These are phyloP conservation scores for Amanita pseudoporphyria DNA, from an alignment of 768 basidiomycete species.

Conservation along the genomic window DNA sequence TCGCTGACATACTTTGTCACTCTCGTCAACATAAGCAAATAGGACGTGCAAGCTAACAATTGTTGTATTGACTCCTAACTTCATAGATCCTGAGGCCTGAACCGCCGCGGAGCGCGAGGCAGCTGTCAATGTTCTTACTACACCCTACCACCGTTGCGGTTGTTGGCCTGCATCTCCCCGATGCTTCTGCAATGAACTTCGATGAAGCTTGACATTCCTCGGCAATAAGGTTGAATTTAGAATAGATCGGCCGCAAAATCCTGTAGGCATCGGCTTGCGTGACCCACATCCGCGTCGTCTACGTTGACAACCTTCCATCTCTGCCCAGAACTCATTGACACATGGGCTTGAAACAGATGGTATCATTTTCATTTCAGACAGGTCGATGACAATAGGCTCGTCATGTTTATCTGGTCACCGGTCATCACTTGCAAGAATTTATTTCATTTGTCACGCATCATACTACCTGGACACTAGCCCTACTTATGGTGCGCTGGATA, in stretches of 20 bases:
- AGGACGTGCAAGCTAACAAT: constrained; percentile 99
- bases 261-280: constrained; percentile 79
- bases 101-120: too few species aligned
- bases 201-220: constrained; percentile 95
- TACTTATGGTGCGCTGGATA: too few species aligned
- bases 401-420: too few species aligned
- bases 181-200: constrained; percentile 85
- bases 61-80: constrained; percentile 34
- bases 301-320: constrained; percentile 99
- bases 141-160: constrained; percentile 46
- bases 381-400: too few species aligned
- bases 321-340: constrained; percentile 89
- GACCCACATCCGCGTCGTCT: constrained; percentile 94
- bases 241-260: constrained; percentile 74
- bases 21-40: too few species aligned
- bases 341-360: constrained; percentile 96
- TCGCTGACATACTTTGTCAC: constrained; percentile 99
- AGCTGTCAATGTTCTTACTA: constrained; percentile 77
- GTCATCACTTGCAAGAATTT: too few species aligned
- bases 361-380: too few species aligned
- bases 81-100: background rate
- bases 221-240: constrained; percentile 96
- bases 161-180: constrained; percentile 67
- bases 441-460: too few species aligned
- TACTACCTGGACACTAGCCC: too few species aligned